Evolutionary conservation across 1,284 basidiomycete species (phyloP).

Genomic region (Gymnopus androsaceus): DNA sequence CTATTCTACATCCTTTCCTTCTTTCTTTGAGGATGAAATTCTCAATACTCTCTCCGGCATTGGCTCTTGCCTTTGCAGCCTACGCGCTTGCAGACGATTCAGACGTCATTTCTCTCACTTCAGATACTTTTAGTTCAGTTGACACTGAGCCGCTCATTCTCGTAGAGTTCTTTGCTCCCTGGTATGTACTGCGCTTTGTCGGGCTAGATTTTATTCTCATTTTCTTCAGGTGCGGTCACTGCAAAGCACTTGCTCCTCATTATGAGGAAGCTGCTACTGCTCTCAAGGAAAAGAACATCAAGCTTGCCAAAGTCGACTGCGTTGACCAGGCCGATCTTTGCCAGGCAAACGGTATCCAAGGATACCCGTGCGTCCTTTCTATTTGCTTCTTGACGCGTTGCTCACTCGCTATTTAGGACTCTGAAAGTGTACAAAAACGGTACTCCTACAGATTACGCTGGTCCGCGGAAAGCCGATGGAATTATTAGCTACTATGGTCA

Average conservation of each 20-base stretch:
- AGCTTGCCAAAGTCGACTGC: constrained; percentile 95
- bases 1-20: constrained; percentile 14
- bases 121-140: constrained; percentile 74
- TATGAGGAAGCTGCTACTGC: constrained; percentile 96
- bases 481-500: constrained; percentile 98
- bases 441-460: constrained; percentile 75
- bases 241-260: constrained; percentile 89
- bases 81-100: constrained; percentile 63
- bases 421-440: constrained; percentile 94
- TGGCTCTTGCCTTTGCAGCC: constrained; percentile 56
- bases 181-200: neutral
- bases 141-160: constrained; percentile 78
- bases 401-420: constrained; percentile 49
- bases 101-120: constrained; percentile 82
- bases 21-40: constrained; percentile 56
- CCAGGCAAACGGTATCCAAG: constrained; percentile 80
- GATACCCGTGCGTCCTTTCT: constrained; percentile 80
- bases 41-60: constrained; percentile 50
- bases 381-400: neutral
- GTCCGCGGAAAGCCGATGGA: constrained; percentile 93
- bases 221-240: constrained; percentile 78
- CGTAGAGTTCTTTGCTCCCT: constrained; percentile 82
- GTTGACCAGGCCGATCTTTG: constrained; percentile 89
- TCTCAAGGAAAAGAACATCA: constrained; percentile 88
- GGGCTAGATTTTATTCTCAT: neutral